phyloP scores from a whole-genome alignment of 2,329 filamentous ascomycete species.

The Daldinia sp. region DNA sequence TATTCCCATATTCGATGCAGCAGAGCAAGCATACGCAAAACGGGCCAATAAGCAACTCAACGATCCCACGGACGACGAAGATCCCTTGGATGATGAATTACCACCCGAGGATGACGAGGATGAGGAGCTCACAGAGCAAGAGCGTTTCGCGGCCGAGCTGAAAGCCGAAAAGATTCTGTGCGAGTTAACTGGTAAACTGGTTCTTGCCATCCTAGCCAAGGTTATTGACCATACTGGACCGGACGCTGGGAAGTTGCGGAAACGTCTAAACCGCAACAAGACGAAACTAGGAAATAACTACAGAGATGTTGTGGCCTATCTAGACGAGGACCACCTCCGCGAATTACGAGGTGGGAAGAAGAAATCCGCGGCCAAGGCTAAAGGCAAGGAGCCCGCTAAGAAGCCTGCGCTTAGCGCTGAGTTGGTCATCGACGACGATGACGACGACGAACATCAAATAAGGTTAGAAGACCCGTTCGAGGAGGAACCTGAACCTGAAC shows the following conservation, averaged over 20 bases:
- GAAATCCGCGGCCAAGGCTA: slow-evolving; percentile 57
- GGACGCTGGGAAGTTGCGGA: slow-evolving; percentile 72
- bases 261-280: slow-evolving; percentile 82
- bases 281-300: slow-evolving; percentile 85
- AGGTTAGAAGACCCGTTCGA: slow-evolving; percentile 58
- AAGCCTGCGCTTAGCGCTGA: slow-evolving; percentile 60
- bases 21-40: slow-evolving; percentile 83
- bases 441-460: slow-evolving; percentile 52
- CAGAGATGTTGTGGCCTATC: slow-evolving; percentile 82
- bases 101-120: slow-evolving; percentile 71
- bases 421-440: slow-evolving; percentile 59
- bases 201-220: slow-evolving; percentile 80
- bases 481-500: slow-evolving; percentile 62
- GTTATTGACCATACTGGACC: slow-evolving; percentile 76
- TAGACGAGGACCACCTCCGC: slow-evolving; percentile 76
- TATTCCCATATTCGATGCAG: slow-evolving; percentile 79
- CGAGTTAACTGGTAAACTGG: slow-evolving; percentile 85
- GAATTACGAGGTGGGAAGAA: slow-evolving; percentile 58
- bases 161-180: slow-evolving; percentile 88
- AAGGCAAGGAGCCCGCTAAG: slow-evolving; percentile 58
- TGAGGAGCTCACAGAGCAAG: slow-evolving; percentile 65
- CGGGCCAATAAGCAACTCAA: slow-evolving; percentile 72
- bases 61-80: slow-evolving; percentile 77
- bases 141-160: slow-evolving; percentile 74
- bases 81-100: slow-evolving; percentile 73